Evolutionary conservation across 257 asterid genomes (phyloP).

Genomic region (Haberlea rhodopensis): DNA sequence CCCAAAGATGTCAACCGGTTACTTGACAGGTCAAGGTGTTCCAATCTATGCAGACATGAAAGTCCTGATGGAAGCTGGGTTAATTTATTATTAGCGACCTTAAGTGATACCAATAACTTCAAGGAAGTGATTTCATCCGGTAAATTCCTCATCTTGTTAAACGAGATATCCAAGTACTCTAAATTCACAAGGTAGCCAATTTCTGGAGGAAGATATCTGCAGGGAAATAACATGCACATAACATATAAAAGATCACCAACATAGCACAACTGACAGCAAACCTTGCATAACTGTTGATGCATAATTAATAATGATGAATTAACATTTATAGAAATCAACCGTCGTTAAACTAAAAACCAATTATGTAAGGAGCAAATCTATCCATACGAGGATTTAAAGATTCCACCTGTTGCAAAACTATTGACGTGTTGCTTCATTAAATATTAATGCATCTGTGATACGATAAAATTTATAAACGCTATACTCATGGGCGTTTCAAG

Average conservation of each 20-base stretch:
- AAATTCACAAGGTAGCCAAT: slow-evolving; percentile 71
- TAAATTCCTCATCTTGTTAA: slow-evolving; percentile 84
- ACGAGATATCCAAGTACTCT: slow-evolving; percentile 86
- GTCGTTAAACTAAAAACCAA: neutral
- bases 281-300: neutral
- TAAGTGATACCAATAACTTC: slow-evolving; percentile 57
- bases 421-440: no score
- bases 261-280: slow-evolving; percentile 13
- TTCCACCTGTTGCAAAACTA: neutral
- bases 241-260: slow-evolving; percentile 21
- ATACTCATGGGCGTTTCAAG: no score
- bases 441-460: no score
- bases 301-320: slow-evolving; percentile 15
- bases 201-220: slow-evolving; percentile 94
- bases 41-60: slow-evolving; percentile 64
- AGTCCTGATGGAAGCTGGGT: slow-evolving; percentile 62
- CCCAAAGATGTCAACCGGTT: slow-evolving; percentile 74
- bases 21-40: slow-evolving; percentile 78
- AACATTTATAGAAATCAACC: neutral
- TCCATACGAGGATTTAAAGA: neutral
- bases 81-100: slow-evolving; percentile 78
- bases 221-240: slow-evolving; percentile 23
- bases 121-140: slow-evolving; percentile 72
- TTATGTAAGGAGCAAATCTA: neutral
- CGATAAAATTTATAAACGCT: no score